A percentile compares a stretch with the other conserved stretches of the same genome.
These are phyloP conservation scores for Tulasnella sp. DNA, from an alignment of 768 basidiomycete species.

Conservation along the genomic window DNA sequence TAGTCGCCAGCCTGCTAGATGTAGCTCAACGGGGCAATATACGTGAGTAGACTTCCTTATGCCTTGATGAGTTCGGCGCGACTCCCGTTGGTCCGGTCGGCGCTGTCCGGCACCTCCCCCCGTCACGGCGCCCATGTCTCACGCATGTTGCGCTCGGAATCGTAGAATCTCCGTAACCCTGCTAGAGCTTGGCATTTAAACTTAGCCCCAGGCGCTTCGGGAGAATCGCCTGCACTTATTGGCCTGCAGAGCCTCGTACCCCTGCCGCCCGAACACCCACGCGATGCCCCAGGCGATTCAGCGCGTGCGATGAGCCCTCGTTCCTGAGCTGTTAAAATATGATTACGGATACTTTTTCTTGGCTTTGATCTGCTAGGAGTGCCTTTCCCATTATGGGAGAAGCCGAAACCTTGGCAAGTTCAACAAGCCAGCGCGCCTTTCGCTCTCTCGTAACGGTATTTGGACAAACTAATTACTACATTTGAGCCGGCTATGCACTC, in stretches of 20 bases:
- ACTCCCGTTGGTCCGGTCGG: conserved; percentile 76
- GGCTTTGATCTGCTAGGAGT: not conserved
- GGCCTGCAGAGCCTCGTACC: not conserved
- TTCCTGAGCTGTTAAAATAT: not conserved
- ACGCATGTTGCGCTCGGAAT: too few species aligned
- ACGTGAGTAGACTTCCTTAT: conserved; percentile 30
- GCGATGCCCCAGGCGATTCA: not conserved
- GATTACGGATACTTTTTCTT: not conserved
- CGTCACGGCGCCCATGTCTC: too few species aligned
- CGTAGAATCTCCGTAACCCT: too few species aligned
- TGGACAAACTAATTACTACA: not conserved
- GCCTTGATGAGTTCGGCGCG: not conserved
- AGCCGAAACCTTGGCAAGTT: not conserved
- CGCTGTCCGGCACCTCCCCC: conserved; percentile 86
- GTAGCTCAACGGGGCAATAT: conserved; percentile 61
- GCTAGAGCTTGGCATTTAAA: too few species aligned
- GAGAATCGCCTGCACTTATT: not conserved
- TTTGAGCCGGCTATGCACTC: not conserved
- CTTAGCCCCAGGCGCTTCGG: too few species aligned
- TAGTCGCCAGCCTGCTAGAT: conserved; percentile 78
- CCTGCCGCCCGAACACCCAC: not conserved
- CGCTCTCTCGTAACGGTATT: not conserved
- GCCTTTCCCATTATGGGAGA: not conserved
- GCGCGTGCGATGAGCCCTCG: not conserved
- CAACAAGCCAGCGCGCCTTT: too few species aligned